Evolutionary conservation across 2,329 filamentous ascomycete genomes (phyloP), one percentile per base, ranked within the genome.

Genomic region (Lasiodiplodia gonubiensis): DNA sequence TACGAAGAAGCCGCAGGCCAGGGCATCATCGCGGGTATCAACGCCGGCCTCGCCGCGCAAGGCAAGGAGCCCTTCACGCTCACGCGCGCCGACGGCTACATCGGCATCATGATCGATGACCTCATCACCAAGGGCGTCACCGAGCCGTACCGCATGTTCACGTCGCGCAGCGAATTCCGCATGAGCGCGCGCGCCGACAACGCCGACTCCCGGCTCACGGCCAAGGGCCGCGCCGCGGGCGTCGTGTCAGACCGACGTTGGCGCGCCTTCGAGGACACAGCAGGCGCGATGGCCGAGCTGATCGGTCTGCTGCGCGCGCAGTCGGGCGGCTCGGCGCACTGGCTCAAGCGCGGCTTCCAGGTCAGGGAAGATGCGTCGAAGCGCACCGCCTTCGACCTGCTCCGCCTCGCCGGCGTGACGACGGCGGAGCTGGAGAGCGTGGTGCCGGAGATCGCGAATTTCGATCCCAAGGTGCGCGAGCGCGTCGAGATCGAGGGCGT

Each of bases 121-220:
- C 88, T 99, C 46, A 90, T 97, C 75, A 98, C 94, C 25, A 98
- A 97, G 80, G 95, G 95, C 57, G 95, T 99, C 35, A 94, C 92
- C 2, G 95, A 99, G 76, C 95, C 95, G 1, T 99, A 99, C 80
- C 89, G 95, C 71, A 98, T 99, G 94, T 99, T 99, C 82, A 99
- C 95, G 2, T 92, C 92, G 6, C 89, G 95, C 70, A 97, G 92
- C 80, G 95, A 99, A 81, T 99, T 96, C 80, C 92, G 95, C 70
- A 94, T 99, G 86, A 92, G 90, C 52, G 89, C 93, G 2, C 90
- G 95, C 70, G 90, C 95, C 54, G 95, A 99, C 81, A 99, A 99
- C 76, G 95, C 95, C 42, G 95, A 99, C 79, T 79, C 90, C 5
- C 89, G 95, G 2, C 87, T 99, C 35, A 98, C 95, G 0, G 84